Evolutionary conservation across 441 rosid genomes (phyloP), one percentile per base, ranked within the genome.

Genomic region (Mallotus japonicus): DNA sequence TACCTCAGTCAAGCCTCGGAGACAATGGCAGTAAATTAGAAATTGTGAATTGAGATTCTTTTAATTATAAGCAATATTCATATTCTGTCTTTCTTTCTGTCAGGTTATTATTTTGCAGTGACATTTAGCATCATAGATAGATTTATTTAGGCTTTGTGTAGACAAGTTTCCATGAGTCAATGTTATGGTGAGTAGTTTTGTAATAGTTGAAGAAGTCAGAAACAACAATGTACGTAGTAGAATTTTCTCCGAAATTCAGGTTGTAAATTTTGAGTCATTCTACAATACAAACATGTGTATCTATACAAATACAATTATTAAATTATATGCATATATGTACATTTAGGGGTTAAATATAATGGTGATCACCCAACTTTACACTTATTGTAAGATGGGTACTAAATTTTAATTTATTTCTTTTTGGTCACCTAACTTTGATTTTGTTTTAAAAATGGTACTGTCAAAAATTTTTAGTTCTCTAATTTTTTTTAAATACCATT

Each of bases 1-100:
- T 16, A 70, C 79, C 75, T 16, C 76, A 20, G 58, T 59, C 53
- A 90, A 84, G 80, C 80, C 89, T 55, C 72, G 86, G 4, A 83
- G 76, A 68, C 69, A 85, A 73, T 85, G 86, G 88, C 78, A 75
- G 62, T 86, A 79, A 85, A 72, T 72, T 49, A 28, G 47, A 55
- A 54, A 47, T 13, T 49, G 20, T n/a, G 15, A 55, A 32, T 6
- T 14, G 17, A 59, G 12, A 10, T 16, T 50, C 42, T 24, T 40
- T 62, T n/a, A 50, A 20, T 9, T 6, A 20, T 47, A 69, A 4
- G 56, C 15, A 9, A 19, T 5, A 15, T 62, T 28, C 63, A 55
- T 66, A 13, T 65, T 66, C 40, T 34, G 1, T 34, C 55, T 40
- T 75, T 32, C 6, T 17, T 62, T 37, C 32, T 28, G 32, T 28